Base-by-base conservation (phyloP, 176 grass and related monocot genomes). In the Phoenix roebelenii region DNA sequence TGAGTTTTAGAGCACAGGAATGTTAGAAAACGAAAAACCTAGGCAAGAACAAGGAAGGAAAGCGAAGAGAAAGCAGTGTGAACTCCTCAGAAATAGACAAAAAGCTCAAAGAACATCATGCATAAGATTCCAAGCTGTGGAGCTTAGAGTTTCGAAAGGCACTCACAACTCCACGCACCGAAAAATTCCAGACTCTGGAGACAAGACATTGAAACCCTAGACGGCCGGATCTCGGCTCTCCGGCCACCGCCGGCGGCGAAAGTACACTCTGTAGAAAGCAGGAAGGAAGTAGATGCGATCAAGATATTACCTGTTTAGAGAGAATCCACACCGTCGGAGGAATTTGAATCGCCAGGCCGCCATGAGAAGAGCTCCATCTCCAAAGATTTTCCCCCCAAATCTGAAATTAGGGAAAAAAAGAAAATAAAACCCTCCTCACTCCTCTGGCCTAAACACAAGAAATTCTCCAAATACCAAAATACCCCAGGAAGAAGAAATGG, bases 151-250 rank as follows among this genome's bases (percentile, higher is more conserved):
- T 44, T 44, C 35, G 35, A 44, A 44, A 1, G 12, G 35, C 35
- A 44, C 12, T 44, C 35, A 44, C 35, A 44, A 44, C 35, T 14
- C 9, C 9, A 1, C 10, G 35, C 6, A 44, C 35, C 35, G 35
- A 12, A 14, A 44, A 44, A 44, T 12, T 44, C 35, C 10, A 44
- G 35, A 12, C 9, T 14, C 35, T 9, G 35, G 10, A 44, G 5
- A 63, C 30, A 4, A 15, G 35, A 18, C 23, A 15, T 25, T 18
- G 23, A 71, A 71, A 71, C 68, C 68, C 68, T 71, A 60, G 23
- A 28, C 23, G 7, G 16, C 9, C 15, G 17, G 39, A 60, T 60
- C 55, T 14, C 56, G 23, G 12, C 23, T 5, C 17, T 51, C 44
- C 32, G 29, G 17, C 22, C 39, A 29, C 17, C 9, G 44, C 57